phyloP scores from a whole-genome alignment of 352 stramenopile species.

The Globisporangium uncinulatum region DNA sequence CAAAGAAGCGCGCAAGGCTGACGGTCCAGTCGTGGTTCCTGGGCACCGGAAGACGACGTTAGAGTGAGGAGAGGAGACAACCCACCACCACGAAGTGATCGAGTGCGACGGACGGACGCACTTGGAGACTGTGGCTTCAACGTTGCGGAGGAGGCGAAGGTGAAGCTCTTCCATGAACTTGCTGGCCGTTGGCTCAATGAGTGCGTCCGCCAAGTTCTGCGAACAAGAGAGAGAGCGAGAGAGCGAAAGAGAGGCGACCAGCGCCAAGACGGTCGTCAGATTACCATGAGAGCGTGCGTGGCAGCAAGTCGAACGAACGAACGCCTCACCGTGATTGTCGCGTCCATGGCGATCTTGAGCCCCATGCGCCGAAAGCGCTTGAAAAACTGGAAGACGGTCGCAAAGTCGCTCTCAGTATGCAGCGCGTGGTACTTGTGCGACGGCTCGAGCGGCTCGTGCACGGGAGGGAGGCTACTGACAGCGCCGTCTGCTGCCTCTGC shows the following conservation, averaged over 20 bases:
- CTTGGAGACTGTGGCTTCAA: conserved; percentile 41
- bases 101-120: conserved; percentile 15
- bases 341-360: conserved; percentile 37
- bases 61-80: neutral
- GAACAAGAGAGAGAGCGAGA: neutral
- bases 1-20: conserved; percentile 44
- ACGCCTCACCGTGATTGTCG: conserved; percentile 20
- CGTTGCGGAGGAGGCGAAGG: conserved; percentile 33
- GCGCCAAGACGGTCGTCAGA: neutral
- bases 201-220: conserved; percentile 29
- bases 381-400: conserved; percentile 56
- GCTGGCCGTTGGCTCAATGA: conserved; percentile 26
- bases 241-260: neutral
- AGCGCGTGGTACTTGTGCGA: conserved; percentile 28
- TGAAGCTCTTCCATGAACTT: conserved; percentile 41
- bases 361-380: conserved; percentile 57
- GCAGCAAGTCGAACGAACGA: neutral
- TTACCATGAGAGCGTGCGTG: neutral
- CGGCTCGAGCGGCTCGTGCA: conserved; percentile 23
- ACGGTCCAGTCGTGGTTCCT: conserved; percentile 45
- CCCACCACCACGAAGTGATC: neutral
- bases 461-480: conserved; percentile 22
- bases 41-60: neutral
- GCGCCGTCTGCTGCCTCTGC: neutral
- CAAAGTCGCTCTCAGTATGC: conserved; percentile 45